Conservation (phyloP, 208 protist species). For the Acanthamoeba divionensis region DNA sequence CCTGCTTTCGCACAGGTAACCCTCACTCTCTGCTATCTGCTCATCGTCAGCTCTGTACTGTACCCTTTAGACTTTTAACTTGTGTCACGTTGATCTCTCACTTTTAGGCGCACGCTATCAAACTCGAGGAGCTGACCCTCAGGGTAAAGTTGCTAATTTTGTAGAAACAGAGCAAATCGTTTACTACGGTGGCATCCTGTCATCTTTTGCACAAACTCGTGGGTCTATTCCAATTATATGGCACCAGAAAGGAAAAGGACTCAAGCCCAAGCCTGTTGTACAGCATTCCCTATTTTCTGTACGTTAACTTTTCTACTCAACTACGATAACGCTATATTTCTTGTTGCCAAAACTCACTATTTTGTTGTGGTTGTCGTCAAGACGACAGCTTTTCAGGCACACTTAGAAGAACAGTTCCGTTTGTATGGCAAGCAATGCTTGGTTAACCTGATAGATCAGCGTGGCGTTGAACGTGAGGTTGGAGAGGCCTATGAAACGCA, state of each 20-base stretch:
- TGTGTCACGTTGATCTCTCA: no score
- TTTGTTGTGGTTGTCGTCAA: no score
- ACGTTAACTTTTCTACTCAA: not conserved
- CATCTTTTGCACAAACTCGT: slow-evolving; percentile 74
- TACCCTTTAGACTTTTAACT: no score
- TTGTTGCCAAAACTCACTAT: no score
- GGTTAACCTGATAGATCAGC: slow-evolving; percentile 69
- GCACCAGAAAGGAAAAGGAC: slow-evolving; percentile 63
- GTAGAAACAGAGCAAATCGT: slow-evolving; percentile 82
- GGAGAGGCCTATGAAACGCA: slow-evolving; percentile 63
- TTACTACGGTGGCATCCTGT: slow-evolving; percentile 11
- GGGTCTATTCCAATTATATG: slow-evolving; percentile 81
- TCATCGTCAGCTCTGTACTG: not conserved
- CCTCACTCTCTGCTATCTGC: not conserved
- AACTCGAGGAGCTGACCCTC: slow-evolving; percentile 70
- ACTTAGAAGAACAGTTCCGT: slow-evolving; percentile 59
- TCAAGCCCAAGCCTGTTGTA: slow-evolving; percentile 52
- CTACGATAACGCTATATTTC: no score
- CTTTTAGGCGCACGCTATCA: slow-evolving; percentile 73
- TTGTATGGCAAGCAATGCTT: slow-evolving; percentile 55
- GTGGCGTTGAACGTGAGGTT: slow-evolving; percentile 56
- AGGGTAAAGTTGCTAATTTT: slow-evolving; percentile 79
- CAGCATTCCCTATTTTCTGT: slow-evolving; percentile 46
- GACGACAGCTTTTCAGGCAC: slow-evolving; percentile 56
- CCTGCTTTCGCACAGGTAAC: slow-evolving; percentile 17